These are phyloP conservation scores for Fusarium circinatum DNA, from an alignment of 2,329 filamentous ascomycete genomes.

Conservation along the genomic window DNA sequence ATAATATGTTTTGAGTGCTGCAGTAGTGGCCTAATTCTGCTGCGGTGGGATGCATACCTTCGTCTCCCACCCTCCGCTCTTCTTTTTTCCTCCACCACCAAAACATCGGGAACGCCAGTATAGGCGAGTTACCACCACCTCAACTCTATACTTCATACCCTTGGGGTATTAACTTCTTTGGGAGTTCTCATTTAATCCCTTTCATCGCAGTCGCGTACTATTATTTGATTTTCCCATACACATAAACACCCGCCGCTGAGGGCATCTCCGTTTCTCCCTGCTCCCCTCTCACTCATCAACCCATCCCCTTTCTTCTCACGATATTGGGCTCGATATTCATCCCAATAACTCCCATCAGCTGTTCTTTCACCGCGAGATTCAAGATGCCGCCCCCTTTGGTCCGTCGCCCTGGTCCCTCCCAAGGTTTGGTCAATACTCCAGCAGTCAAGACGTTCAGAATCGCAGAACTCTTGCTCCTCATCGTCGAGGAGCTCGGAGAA, in stretches of 20 bases:
- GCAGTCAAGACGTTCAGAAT: background rate
- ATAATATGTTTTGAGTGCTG: background rate
- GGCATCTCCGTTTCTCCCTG: background rate
- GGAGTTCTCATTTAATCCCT: background rate
- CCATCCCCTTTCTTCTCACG: background rate
- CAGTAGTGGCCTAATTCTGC: background rate
- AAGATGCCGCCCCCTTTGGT: background rate
- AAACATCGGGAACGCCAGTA: background rate
- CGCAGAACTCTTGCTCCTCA: background rate
- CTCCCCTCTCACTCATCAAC: background rate
- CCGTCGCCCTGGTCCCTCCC: background rate
- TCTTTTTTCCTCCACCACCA: background rate
- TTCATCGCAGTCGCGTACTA: background rate
- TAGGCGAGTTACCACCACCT: background rate
- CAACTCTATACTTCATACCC: background rate
- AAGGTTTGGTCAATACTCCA: background rate
- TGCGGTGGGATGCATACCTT: background rate
- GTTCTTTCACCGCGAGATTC: no score
- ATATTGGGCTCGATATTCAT: background rate
- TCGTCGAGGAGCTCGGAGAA: background rate
- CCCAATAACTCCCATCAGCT: background rate
- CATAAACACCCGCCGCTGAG: background rate
- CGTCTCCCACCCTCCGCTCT: background rate
- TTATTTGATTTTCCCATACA: background rate
- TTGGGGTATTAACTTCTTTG: no score